Evolutionary conservation across 139 green algal species (phyloP), one percentile per base, ranked within the genome.

Genomic region (Tetraselmis chui): DNA sequence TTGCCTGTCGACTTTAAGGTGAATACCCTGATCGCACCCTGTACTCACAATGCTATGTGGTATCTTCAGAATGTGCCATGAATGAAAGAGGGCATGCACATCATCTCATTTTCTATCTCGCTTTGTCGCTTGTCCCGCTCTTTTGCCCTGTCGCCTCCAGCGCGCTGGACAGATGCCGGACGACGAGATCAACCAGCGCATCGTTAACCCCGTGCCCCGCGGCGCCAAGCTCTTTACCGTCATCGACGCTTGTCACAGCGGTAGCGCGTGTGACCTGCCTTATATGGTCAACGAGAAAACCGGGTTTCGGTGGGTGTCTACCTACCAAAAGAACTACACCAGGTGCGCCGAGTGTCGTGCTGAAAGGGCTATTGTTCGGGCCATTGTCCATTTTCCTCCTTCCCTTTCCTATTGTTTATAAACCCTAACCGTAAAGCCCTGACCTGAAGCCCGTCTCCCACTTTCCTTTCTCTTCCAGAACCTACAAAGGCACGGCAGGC

Each of bases 211-310:
- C 25, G 27, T 89, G 2, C 32, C 32, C 2, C 31, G 23, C 2
- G 85, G 85, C 18, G 85, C 32, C 28, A 26, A 45, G 23, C 80
- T 89, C 22, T 75, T 80, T 75, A 80, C 83, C 18, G 31, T 89
- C 31, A 32, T 84, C 5, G 85, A 89, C 78, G 80, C 85, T 1
- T 89, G 85, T 76, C 85, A 89, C 85, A 83, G 74, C 31, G 85
- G 85, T 23, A 88, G 77, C 31, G 78, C 59, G 1, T 23, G 88
- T 11, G 85, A 89, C 76, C 82, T 89, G 78, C 59, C 77, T 29
- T 89, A 83, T 76, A 77, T 85, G 24, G 45, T 27, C 30, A 29
- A 27, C 30, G 2, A 75, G 31, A 22, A 81, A 1, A 74, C 27
- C 77, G 31, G 31, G 2, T 22, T 25, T 23, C 45, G 45, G 11